Evolutionary conservation across 1,284 basidiomycete genomes (phyloP).

Genomic region (Ganoderma boninense): DNA sequence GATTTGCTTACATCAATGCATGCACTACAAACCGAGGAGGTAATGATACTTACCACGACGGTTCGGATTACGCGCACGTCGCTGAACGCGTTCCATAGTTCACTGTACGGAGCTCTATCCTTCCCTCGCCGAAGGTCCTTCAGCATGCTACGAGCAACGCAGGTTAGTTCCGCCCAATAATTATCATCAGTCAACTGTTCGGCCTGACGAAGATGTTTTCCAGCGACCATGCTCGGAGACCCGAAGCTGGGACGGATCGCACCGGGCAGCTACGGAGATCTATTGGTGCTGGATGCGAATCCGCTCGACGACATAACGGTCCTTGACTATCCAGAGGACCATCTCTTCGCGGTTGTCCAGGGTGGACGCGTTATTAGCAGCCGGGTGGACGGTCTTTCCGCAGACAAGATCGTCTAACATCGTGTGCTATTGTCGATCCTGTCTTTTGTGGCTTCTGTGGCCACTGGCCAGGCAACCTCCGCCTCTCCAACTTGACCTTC

Average conservation of each 20-base stretch:
- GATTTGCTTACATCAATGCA: conserved; percentile 51
- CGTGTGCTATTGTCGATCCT: no score
- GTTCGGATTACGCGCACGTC: neutral
- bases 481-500: no score
- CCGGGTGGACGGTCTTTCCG: conserved; percentile 27
- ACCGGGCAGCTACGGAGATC: conserved; percentile 47
- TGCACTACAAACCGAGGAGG: conserved; percentile 51
- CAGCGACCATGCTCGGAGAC: conserved; percentile 47
- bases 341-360: conserved; percentile 48
- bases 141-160: conserved; percentile 55
- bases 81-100: conserved; percentile 37
- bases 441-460: no score
- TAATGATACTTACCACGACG: neutral
- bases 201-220: neutral
- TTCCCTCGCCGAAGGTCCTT: conserved; percentile 47
- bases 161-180: conserved; percentile 35
- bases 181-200: neutral
- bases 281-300: conserved; percentile 52
- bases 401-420: neutral
- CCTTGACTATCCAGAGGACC: conserved; percentile 50
- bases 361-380: conserved; percentile 46
- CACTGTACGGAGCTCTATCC: conserved; percentile 48
- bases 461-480: no score
- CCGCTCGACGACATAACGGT: conserved; percentile 55
- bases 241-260: conserved; percentile 39